phyloP scores from a whole-genome alignment of 805 yeast genomes.

The Lipomyces kockii region DNA sequence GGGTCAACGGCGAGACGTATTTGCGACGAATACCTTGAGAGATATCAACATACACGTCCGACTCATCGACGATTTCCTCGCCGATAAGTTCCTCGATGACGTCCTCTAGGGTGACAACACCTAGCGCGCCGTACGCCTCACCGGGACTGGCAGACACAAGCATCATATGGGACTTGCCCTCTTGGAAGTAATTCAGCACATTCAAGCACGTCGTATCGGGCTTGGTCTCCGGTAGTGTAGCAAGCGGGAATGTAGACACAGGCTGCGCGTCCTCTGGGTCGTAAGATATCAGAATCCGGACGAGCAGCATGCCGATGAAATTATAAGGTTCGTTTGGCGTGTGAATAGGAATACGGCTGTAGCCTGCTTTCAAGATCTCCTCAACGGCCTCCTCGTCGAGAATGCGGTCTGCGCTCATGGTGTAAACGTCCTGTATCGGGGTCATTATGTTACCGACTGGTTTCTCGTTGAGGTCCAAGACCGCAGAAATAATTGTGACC shows the following conservation, averaged over 20 bases:
- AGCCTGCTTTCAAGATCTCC: slow-evolving; percentile 90
- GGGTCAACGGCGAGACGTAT: slow-evolving; percentile 49
- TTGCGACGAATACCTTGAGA: slow-evolving; percentile 75
- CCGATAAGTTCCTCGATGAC: slow-evolving; percentile 98
- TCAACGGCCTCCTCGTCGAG: slow-evolving; percentile 85
- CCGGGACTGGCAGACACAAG: slow-evolving; percentile 89
- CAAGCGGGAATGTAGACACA: slow-evolving; percentile 90
- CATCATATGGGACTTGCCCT: slow-evolving; percentile 97
- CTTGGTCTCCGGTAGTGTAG: slow-evolving; percentile 93
- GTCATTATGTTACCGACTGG: slow-evolving; percentile 89
- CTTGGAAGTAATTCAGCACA: slow-evolving; percentile 93
- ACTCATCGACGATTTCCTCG: slow-evolving; percentile 95
- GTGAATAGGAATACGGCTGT: slow-evolving; percentile 92
- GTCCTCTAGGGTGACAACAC: slow-evolving; percentile 92
- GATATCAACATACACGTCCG: slow-evolving; percentile 90
- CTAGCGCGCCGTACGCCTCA: slow-evolving; percentile 72
- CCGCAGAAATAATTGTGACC: slow-evolving; percentile 93
- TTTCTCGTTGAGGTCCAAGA: slow-evolving; percentile 89
- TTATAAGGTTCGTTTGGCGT: slow-evolving; percentile 86
- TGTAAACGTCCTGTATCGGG: slow-evolving; percentile 86
- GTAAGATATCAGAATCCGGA: slow-evolving; percentile 87
- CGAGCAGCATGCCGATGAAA: slow-evolving; percentile 93
- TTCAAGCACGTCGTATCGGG: slow-evolving; percentile 91
- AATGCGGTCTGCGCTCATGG: slow-evolving; percentile 80
- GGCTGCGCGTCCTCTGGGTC: slow-evolving; percentile 97